Evolutionary conservation across 208 protist species (phyloP), one percentile per base, ranked within the genome.

Genomic region (Acanthamoeba divionensis): DNA sequence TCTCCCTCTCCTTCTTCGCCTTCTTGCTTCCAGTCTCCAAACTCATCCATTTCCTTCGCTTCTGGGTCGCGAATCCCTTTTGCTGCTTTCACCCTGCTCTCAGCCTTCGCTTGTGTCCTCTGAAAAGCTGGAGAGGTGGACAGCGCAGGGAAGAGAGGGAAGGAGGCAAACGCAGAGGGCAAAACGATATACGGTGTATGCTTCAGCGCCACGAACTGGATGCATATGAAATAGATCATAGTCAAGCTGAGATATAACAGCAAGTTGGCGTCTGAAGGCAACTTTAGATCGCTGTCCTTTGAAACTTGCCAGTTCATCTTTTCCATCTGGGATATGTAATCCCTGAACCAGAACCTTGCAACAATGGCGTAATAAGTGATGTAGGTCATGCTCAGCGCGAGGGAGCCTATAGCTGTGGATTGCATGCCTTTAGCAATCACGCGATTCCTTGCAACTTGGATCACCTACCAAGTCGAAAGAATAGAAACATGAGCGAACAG

Each of bases 121-220:
- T 48, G 21, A 54, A 83, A 62, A 33, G 63, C 73, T 12, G 73
- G 73, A 47, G 73, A 83, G 50, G 57, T 47, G 29, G 48, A 15
- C 33, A 83, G 1, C 13, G 45, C 73, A 36, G 73, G 15, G 33
- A 24, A 29, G 12, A 83, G 21, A 15, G 73, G 73, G 73, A 83
- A 83, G 48, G 63, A 7, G 31, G 73, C 73, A 2, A 54, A 24
- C 21, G 63, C 13, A 13, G 73, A 83, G 10, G 73, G 73, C 44
- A 83, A 21, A 38, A 83, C 63, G 73, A 83, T 54, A 54, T 65
- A 83, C 31, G 73, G 73, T 36, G 73, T 83, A 54, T 65, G 45
- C 73, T 83, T 83, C 50, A 83, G 73, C 7, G 63, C 73, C 8
- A 83, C 33, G n/a, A 83, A 38, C 73, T 83, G 73, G 47, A 83